Evolutionary conservation across 495 filamentous ascomycete species (phyloP), one percentile per base, ranked within the genome.

Genomic region (Penicillium goetzii): DNA sequence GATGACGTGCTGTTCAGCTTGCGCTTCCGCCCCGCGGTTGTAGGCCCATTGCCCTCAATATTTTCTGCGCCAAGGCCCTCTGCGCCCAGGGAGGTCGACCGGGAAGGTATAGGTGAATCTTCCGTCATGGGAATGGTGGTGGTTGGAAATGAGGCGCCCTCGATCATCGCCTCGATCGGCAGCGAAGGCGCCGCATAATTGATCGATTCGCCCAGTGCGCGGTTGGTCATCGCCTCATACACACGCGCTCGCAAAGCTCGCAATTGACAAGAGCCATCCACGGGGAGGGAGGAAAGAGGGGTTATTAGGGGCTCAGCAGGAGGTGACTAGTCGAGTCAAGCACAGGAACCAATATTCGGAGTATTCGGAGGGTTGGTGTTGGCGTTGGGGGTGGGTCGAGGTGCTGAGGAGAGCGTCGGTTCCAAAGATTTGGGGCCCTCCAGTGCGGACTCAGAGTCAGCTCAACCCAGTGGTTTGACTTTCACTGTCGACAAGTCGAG

Each of bases 1-100:
- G 85, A 84, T n/a, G 84, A 87, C 10, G 78, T 75, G 65, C 74
- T 80, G 58, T 78, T 80, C 58, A 81, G 66, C 59, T 82, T 83
- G 68, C 82, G 80, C 63, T 82, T 83, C 57, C 80, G 79, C 50
- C 77, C 76, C 53, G 68, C 73, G 12, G 72, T 67, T 9, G 68
- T 60, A 17, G 73, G 32, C 34, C 65, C 69, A 41, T 54, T 59
- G 32, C 23, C 26, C 23, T 72, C 67, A 49, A 54, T 32, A 40
- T 47, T 62, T 28, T 75, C 72, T 12, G 68, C 38, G 10, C 53
- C 21, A 15, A 62, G 55, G 10, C 71, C 64, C 21, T 74, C 72
- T n/a, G 68, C 59, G 26, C 72, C 76, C 4, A 72, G 55, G 2
- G 76, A 75, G 6, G 62, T 65, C n/a, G 72, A 63, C 47, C 71